phyloP scores from a whole-genome alignment of 2,329 filamentous ascomycete species.

The Lasiodiplodia theobromae region DNA sequence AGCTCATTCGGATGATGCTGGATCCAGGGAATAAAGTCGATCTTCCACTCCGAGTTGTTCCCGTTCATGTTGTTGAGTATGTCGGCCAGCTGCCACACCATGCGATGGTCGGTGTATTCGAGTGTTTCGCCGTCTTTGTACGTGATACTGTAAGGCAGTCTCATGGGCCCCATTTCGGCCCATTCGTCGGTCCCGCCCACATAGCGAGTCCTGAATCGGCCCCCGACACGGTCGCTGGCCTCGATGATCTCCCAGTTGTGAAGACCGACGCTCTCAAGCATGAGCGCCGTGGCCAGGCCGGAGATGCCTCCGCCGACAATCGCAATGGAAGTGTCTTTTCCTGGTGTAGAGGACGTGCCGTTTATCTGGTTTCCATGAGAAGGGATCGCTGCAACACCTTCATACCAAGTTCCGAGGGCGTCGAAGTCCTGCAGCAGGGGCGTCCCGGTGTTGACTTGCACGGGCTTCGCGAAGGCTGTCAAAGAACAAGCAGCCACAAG shows the following conservation, averaged over 20 bases:
- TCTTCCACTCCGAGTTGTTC: conserved; percentile 9
- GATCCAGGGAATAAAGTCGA: conserved; percentile 22
- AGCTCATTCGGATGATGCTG: conserved; percentile 19
- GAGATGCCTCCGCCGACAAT: conserved; percentile 29
- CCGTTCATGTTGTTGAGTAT: conserved; percentile 13
- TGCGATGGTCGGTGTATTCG: conserved; percentile 19
- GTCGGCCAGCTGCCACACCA: conserved; percentile 17
- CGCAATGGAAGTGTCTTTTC: conserved; percentile 15
- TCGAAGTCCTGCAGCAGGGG: conserved; percentile 29
- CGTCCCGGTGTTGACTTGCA: not conserved
- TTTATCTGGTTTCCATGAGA: no score
- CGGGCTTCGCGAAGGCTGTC: not conserved
- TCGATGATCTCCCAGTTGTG: conserved; percentile 25
- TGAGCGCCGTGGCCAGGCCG: conserved; percentile 29
- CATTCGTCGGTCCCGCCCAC: conserved; percentile 13
- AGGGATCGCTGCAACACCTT: conserved; percentile 13
- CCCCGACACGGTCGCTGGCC: conserved; percentile 9
- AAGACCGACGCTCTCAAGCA: conserved; percentile 21
- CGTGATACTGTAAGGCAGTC: conserved; percentile 8
- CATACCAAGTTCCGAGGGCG: conserved; percentile 29
- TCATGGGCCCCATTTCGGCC: conserved; percentile 23
- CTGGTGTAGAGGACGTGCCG: not conserved
- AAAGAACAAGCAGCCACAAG: not conserved
- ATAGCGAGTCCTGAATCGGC: conserved; percentile 18
- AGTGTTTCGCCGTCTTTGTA: conserved; percentile 21